Percentiles rank a stretch among this genome's conserved stretches.
Conservation (phyloP, 2,329 filamentous ascomycete genomes). For the Colletotrichum eleusines region DNA sequence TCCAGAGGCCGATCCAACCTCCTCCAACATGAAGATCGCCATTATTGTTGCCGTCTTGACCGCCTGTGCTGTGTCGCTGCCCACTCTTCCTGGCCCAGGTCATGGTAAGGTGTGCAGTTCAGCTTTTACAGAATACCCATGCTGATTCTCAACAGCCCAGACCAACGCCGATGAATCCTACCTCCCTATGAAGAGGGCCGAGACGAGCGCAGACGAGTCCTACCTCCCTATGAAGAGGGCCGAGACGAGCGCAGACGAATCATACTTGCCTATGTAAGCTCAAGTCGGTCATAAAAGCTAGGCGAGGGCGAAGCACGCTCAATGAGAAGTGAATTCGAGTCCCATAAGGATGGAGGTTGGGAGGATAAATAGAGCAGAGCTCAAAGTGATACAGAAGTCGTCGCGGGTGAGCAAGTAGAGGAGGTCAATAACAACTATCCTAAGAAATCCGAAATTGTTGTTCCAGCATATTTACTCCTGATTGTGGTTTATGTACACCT, state of each 20-base stretch:
- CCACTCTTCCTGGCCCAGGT: slow-evolving; percentile 4
- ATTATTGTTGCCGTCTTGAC: slow-evolving; percentile 23
- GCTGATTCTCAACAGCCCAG: not conserved
- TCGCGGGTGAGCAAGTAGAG: not conserved
- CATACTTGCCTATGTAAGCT: slow-evolving; percentile 19
- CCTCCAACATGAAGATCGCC: slow-evolving; percentile 20
- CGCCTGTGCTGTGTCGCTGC: slow-evolving; percentile 24
- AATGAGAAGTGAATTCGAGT: not conserved
- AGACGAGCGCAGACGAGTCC: slow-evolving; percentile 29
- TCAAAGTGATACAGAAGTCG: not conserved
- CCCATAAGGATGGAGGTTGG: no score
- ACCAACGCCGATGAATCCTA: slow-evolving; percentile 34
- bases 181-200: slow-evolving; percentile 21
- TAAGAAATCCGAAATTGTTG: not conserved
- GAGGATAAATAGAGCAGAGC: not conserved
- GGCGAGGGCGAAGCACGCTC: no score
- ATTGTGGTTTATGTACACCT: no score
- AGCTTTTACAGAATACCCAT: rapidly evolving
- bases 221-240: slow-evolving; percentile 28
- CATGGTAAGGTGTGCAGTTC: slow-evolving; percentile 7
- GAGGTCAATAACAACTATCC: no score
- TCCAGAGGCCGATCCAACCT: no score
- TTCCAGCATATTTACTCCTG: no score
- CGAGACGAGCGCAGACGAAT: slow-evolving; percentile 27
- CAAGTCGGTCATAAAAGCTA: no score